Percentiles rank a stretch among this genome's conserved stretches.
Conservation (phyloP, 2,329 filamentous ascomycete genomes). For the Hypomyces rosellus region DNA sequence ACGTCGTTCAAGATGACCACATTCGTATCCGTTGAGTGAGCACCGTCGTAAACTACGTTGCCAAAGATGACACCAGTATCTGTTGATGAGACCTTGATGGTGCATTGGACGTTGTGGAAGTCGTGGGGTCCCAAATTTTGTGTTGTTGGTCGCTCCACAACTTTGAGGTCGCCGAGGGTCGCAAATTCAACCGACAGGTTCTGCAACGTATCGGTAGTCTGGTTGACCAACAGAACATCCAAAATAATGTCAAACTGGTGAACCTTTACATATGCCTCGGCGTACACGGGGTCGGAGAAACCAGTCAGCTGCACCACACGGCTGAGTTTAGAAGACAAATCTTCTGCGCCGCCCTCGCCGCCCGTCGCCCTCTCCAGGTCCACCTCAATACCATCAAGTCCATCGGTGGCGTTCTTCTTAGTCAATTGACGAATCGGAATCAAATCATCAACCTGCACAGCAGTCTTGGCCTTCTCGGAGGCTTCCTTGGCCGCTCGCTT, state of each 20-base stretch:
- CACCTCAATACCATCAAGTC: constrained; percentile 76
- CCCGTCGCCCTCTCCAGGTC: constrained; percentile 93
- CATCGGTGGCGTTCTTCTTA: constrained; percentile 81
- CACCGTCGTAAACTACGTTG: constrained; percentile 95
- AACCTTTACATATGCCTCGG: constrained; percentile 98
- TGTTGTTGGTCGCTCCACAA: constrained; percentile 91
- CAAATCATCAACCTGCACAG: constrained; percentile 92
- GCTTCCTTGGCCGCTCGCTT: constrained; percentile 95
- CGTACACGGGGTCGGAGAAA: constrained; percentile 96
- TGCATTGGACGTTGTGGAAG: constrained; percentile 97
- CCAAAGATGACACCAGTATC: constrained; percentile 98
- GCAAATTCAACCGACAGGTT: constrained; percentile 97
- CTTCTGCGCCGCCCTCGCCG: constrained; percentile 75
- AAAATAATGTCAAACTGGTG: constrained; percentile 98
- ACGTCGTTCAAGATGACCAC: constrained; percentile 98
- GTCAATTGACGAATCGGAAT: constrained; percentile 87
- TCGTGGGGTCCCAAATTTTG: constrained; percentile 94
- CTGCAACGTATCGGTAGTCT: constrained; percentile 92
- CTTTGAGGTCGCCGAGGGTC: constrained; percentile 95
- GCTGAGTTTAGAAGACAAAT: constrained; percentile 88
- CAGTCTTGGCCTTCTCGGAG: constrained; percentile 84
- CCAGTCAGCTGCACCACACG: constrained; percentile 95
- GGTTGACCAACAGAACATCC: constrained; percentile 93
- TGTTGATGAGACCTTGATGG: constrained; percentile 96
- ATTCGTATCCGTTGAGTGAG: constrained; percentile 85